Evolutionary conservation across 371 early-diverging fungal genomes (phyloP).

Genomic region (Apophysomyces trapeziformis): DNA sequence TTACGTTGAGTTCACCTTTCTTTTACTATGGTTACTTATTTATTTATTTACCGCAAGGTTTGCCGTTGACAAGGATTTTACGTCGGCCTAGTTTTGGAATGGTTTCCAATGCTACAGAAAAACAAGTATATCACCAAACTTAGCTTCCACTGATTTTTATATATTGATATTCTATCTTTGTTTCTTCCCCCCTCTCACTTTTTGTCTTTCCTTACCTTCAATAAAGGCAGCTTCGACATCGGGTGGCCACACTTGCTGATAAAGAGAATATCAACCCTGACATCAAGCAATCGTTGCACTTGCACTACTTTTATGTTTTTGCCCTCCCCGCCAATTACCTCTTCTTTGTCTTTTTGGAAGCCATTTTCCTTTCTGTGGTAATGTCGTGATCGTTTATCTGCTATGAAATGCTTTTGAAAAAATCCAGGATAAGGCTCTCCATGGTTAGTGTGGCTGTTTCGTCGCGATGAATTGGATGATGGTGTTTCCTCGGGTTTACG

Average conservation of each 20-base stretch:
- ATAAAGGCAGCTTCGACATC: slow-evolving; percentile 72
- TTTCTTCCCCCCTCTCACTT: no score
- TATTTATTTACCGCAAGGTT: slow-evolving; percentile 60
- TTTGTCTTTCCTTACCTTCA: slow-evolving; percentile 53
- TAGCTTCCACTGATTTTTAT: neutral
- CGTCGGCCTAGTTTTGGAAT: slow-evolving; percentile 64
- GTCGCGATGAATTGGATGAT: slow-evolving; percentile 26
- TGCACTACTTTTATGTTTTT: neutral
- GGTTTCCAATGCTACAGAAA: slow-evolving; percentile 51
- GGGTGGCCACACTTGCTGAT: slow-evolving; percentile 72
- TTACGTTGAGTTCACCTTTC: neutral
- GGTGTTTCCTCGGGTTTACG: slow-evolving; percentile 19
- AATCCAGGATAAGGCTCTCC: slow-evolving; percentile 16
- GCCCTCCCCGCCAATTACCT: slow-evolving; percentile 11
- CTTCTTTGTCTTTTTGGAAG: slow-evolving; percentile 28
- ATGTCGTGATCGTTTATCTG: slow-evolving; percentile 20
- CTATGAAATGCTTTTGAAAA: slow-evolving; percentile 17
- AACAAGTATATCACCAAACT: no score
- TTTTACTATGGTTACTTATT: neutral
- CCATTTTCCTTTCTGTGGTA: slow-evolving; percentile 19
- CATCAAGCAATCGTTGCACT: neutral
- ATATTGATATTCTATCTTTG: neutral
- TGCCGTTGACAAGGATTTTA: slow-evolving; percentile 64
- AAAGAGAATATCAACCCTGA: slow-evolving; percentile 4
- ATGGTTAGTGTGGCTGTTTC: slow-evolving; percentile 17